Evolutionary conservation across 305 asterid genomes (phyloP), one percentile per base, ranked within the genome.

Genomic region (Fraxinus sp.): DNA sequence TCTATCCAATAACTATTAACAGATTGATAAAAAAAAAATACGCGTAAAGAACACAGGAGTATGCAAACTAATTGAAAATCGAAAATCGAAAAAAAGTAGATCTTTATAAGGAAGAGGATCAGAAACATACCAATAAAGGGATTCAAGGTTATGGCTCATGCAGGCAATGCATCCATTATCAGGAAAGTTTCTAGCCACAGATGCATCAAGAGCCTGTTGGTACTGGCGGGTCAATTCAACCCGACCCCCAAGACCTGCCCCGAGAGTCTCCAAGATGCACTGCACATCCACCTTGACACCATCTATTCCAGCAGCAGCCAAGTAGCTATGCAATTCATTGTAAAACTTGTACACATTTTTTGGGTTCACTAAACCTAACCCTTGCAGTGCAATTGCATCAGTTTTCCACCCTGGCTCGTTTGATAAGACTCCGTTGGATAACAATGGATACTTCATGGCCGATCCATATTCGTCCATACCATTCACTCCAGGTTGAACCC

Each of bases 141-240:
- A 86, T 44, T 89, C 92, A 26, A 87, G 86, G 80, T 35, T 88
- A 77, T 89, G 92, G 83, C 91, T 88, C 92, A 88, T 89, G 80
- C 92, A 89, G 66, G 92, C 91, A 75, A 89, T 86, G 89, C 87
- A 81, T 3, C 91, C 92, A 86, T 89, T 89, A 85, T 86, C 91
- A 6, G 90, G 88, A 28, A 89, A 89, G 35, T 87, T 89, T 81
- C 79, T 73, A 59, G 92, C 70, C 59, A 88, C 82, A 5, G 92
- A 89, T 74, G 92, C 89, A 88, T 89, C 92, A 62, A 89, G 92
- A 75, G 91, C 92, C 77, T 85, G 92, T 33, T 89, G 90, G 74
- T 84, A 89, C 75, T 89, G 88, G 57, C 85, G 83, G 11, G 92
- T 89, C 22, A 89, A 74, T 71, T 86, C 91, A 22, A 89, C 92